Percentiles rank a stretch among this genome's conserved stretches.
Evolutionary conservation across 2,329 filamentous ascomycete species (phyloP).

Genomic region (Diaporthe aspalathi): DNA sequence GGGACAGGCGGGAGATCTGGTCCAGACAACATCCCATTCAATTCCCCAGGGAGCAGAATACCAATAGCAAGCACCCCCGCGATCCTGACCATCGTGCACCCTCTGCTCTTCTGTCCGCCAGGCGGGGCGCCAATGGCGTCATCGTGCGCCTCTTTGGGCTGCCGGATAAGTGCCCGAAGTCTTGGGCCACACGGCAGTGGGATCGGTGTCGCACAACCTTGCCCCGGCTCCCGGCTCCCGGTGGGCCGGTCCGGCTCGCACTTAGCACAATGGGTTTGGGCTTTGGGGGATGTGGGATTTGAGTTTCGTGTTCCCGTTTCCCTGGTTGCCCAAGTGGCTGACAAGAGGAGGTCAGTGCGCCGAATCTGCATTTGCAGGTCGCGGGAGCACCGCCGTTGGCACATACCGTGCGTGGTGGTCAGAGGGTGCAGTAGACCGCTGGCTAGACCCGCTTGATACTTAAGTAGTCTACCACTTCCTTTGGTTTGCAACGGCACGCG

Average conservation of each 20-base stretch:
- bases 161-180: constrained; percentile 30
- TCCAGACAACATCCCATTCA: background rate
- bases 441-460: background rate
- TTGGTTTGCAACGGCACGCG: background rate
- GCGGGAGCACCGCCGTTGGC: constrained; percentile 6
- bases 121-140: constrained; percentile 36
- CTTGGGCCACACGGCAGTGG: constrained; percentile 2
- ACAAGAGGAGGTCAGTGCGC: background rate
- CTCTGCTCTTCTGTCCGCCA: background rate
- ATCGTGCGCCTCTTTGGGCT: constrained; percentile 19
- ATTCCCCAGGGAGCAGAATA: background rate
- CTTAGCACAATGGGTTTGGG: background rate
- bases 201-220: constrained; percentile 16
- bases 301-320: background rate
- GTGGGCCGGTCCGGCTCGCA: constrained; percentile 25
- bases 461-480: background rate
- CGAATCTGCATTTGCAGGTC: constrained; percentile 14
- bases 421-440: constrained; percentile 1
- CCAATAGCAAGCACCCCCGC: background rate
- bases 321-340: background rate
- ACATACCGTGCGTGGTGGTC: constrained; percentile 17
- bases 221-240: constrained; percentile 6
- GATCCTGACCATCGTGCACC: constrained; percentile 4
- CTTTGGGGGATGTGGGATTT: background rate
- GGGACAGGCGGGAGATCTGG: background rate